These are phyloP conservation scores for Mortierella sp. DNA, from an alignment of 371 early-diverging fungal genomes.

Conservation along the genomic window DNA sequence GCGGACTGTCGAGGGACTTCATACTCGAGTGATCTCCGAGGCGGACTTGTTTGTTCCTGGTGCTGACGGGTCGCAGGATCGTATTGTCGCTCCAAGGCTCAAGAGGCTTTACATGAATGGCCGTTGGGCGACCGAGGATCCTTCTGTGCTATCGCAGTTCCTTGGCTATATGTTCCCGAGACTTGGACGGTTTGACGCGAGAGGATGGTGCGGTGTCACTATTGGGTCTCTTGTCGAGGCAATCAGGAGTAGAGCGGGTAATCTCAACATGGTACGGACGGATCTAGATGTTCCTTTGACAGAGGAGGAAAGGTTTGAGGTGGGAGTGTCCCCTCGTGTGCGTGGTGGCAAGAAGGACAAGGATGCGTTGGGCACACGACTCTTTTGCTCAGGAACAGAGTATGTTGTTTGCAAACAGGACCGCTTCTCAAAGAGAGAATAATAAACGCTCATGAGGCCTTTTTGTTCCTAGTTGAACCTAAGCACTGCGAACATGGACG, in stretches of 20 bases:
- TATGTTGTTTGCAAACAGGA: no score
- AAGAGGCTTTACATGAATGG: neutral
- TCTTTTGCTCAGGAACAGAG: no score
- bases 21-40: neutral
- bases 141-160: no score
- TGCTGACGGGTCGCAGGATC: neutral
- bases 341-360: no score
- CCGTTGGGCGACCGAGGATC: neutral
- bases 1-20: neutral
- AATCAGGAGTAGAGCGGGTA: neutral
- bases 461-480: no score
- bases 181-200: neutral
- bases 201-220: neutral
- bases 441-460: no score
- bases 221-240: neutral
- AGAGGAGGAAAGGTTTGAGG: neutral
- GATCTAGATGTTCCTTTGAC: neutral
- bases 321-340: no score
- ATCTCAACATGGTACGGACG: neutral
- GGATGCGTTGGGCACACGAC: no score
- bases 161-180: no score
- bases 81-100: neutral
- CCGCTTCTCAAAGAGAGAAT: no score
- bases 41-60: neutral
- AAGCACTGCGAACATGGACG: no score